Base-by-base conservation (phyloP, 306 rosid genomes). In the Delonix regia region DNA sequence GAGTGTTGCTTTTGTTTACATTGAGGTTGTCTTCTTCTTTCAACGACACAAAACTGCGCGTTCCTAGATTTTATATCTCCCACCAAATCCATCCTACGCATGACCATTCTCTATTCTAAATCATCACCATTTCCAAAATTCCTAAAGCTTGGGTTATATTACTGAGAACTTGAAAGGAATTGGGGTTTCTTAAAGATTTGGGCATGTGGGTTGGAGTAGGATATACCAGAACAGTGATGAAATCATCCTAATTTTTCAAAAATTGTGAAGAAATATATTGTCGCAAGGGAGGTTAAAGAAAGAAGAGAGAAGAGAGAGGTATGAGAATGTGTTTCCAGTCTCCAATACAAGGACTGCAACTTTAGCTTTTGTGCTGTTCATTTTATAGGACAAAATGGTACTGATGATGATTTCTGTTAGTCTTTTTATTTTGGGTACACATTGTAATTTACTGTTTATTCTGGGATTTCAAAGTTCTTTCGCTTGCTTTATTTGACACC, bases 331-430 rank as follows among this genome's bases (percentile, higher is more conserved):
- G 97, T 92, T 92, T 90, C 97, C 95, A 80, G 97, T 92, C 97
- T 95, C 89, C 92, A 78, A 87, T 91, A 91, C 97, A 95, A 95
- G 65, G 92, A 89, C 98, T 88, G 98, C 74, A 86, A 85, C 97
- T 91, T 90, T 87, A 89, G 83, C 94, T 90, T 93, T 93, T 87
- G 73, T 85, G 89, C 53, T 88, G 88, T 80, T 73, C 83, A 66
- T 86, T 85, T 81, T 79, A 77, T 76, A 65, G 87, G 90, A 89
- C 78, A 83, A 88, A 83, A 88, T 87, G 91, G 87, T 73, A 83
- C 88, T 82, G 81, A 64, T 82, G 80, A 86, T 86, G 79, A 85
- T 84, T 73, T 84, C 85, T 84, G 89, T 86, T 86, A 86, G 87
- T 88, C 90, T 85, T 93, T 90, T 76, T 3, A 6, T 86, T 89